Evolutionary conservation across 164 flowering plant genomes (phyloP).

Genomic region (Annona squamosa): DNA sequence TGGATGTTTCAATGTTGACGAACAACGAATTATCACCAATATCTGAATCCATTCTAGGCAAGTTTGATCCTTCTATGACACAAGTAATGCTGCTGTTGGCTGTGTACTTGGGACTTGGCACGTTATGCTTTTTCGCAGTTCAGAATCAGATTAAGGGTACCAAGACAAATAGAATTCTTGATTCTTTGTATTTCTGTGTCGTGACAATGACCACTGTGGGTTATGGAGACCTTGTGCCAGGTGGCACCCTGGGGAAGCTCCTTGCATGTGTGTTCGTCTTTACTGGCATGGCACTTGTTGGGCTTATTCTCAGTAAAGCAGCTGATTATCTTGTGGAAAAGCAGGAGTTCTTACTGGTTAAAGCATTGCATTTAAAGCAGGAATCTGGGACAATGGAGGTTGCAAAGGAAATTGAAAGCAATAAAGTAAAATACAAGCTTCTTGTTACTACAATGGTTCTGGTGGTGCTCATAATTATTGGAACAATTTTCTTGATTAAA

Average conservation of each 20-base stretch:
- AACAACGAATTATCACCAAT: conserved; percentile 14
- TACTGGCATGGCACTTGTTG: conserved; percentile 64
- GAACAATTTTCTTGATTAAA: conserved; percentile 34
- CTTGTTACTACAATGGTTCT: conserved; percentile 21
- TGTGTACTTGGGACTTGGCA: conserved; percentile 48
- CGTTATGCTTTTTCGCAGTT: conserved; percentile 45
- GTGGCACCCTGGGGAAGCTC: conserved; percentile 39
- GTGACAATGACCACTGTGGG: conserved; percentile 95
- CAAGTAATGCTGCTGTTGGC: conserved; percentile 32
- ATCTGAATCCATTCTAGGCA: conserved; percentile 23
- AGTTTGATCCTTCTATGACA: conserved; percentile 37
- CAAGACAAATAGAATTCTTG: conserved; percentile 64
- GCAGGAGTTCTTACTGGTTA: conserved; percentile 52
- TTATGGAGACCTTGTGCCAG: conserved; percentile 85
- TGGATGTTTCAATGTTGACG: conserved; percentile 19
- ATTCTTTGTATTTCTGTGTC: conserved; percentile 69
- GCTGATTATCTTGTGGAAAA: conserved; percentile 72
- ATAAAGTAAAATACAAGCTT: conserved; percentile 48
- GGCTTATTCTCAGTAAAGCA: conserved; percentile 54
- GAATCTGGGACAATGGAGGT: conserved; percentile 34
- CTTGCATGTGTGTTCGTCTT: conserved; percentile 74
- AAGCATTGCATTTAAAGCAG: conserved; percentile 33
- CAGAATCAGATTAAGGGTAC: conserved; percentile 53
- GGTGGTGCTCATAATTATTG: conserved; percentile 39
- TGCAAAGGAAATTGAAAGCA: conserved; percentile 38